These are phyloP conservation scores for Rachicladosporium sp. DNA, from an alignment of 2,329 filamentous ascomycete species.

Conservation along the genomic window DNA sequence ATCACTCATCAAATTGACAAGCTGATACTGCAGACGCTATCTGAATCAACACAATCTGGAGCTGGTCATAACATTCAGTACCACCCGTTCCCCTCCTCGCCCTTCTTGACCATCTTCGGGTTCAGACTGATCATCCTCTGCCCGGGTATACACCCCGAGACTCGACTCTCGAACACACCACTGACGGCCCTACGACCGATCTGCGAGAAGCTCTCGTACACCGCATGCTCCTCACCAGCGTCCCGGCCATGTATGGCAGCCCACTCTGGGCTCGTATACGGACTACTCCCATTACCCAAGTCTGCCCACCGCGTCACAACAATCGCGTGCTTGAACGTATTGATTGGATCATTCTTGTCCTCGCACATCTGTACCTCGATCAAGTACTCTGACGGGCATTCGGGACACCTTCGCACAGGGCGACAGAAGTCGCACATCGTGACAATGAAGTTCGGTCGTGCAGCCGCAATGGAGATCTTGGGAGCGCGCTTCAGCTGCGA, in stretches of 20 bases:
- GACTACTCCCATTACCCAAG: constrained; percentile 42
- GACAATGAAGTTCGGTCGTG: constrained; percentile 34
- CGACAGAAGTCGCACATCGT: constrained; percentile 43
- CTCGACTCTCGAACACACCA: constrained; percentile 46
- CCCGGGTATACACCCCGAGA: constrained; percentile 42
- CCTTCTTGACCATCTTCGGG: constrained; percentile 40
- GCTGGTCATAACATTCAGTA: constrained; percentile 28
- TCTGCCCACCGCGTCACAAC: constrained; percentile 52
- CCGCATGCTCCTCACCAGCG: constrained; percentile 7
- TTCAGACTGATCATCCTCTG: constrained; percentile 48
- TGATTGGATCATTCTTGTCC: constrained; percentile 31
- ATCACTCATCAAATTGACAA: too few relatives aligned
- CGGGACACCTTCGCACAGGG: constrained; percentile 48
- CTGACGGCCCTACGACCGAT: constrained; percentile 45
- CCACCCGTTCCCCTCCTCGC: constrained; percentile 46
- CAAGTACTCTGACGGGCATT: constrained; percentile 51
- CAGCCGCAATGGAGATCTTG: constrained; percentile 19
- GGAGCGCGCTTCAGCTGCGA: constrained; percentile 32
- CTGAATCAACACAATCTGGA: too few relatives aligned
- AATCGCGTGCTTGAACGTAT: constrained; percentile 47
- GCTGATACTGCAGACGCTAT: too few relatives aligned
- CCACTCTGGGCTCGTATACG: constrained; percentile 40
- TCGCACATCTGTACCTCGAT: constrained; percentile 49
- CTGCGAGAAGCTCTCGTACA: constrained; percentile 42
- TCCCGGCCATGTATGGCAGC: constrained; percentile 40